These are phyloP conservation scores for Tetradesmus lagerheimii DNA, from an alignment of 139 green algal species.

Conservation along the genomic window DNA sequence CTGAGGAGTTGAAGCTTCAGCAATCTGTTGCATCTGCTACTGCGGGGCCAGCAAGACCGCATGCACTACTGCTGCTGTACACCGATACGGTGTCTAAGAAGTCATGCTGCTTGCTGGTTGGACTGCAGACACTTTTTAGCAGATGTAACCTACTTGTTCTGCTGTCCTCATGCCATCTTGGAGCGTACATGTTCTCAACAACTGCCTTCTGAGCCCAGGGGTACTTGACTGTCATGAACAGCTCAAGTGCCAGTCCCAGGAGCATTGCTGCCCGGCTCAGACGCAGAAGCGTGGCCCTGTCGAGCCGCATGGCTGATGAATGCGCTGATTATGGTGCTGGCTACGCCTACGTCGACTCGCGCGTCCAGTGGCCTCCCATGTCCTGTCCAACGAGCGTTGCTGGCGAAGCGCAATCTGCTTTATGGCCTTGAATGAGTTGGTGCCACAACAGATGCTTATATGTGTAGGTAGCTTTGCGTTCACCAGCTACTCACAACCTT, in stretches of 20 bases:
- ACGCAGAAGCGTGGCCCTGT: background rate
- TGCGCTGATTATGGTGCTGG: background rate
- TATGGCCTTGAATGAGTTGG: too few relatives aligned
- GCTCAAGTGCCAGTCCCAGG: background rate
- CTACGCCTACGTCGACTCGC: background rate
- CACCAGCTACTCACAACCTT: too few relatives aligned
- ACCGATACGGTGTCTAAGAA: background rate
- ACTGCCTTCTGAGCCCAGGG: background rate
- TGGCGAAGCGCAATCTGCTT: too few relatives aligned
- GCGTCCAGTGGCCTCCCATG: background rate
- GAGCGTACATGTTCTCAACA: background rate
- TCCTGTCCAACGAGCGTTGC: background rate
- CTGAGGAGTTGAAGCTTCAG: too few relatives aligned
- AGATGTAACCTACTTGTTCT: background rate
- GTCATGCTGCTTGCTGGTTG: background rate
- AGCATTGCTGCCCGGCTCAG: background rate
- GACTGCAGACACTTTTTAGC: background rate
- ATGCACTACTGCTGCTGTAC: background rate
- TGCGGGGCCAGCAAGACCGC: background rate
- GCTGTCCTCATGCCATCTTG: background rate
- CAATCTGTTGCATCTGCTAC: too few relatives aligned
- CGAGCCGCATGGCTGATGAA: background rate
- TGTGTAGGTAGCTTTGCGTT: too few relatives aligned
- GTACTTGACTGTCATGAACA: conserved; percentile 3
- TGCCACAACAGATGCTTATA: too few relatives aligned